Evolutionary conservation across 768 basidiomycete species (phyloP).

Genomic region (Tricholoma terreum): DNA sequence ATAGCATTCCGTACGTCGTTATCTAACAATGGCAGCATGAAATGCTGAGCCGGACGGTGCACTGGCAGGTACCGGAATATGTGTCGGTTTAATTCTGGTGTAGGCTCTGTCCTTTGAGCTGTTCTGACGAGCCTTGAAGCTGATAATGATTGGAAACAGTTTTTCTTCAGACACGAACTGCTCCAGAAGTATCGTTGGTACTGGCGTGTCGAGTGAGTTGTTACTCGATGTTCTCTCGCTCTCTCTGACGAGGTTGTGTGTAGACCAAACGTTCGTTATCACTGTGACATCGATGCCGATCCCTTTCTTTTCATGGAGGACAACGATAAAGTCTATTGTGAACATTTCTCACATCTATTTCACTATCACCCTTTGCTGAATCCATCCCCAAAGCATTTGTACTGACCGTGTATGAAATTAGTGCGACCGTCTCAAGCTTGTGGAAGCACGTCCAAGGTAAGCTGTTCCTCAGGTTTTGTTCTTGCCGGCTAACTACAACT

Average conservation of each 20-base stretch:
- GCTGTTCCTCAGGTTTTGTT: constrained; percentile 1
- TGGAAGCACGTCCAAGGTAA: constrained; percentile 70
- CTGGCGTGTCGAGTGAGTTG: constrained; percentile 54
- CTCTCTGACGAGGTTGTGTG: constrained; percentile 14
- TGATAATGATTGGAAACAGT: constrained; percentile 29
- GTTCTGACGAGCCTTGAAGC: constrained; percentile 31
- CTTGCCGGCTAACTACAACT: neutral
- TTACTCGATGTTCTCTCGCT: neutral
- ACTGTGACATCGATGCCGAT: constrained; percentile 65
- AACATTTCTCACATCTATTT: neutral
- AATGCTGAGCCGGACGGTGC: constrained; percentile 2
- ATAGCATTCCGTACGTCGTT: constrained; percentile 28
- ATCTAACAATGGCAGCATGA: neutral
- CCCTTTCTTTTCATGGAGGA: constrained; percentile 78
- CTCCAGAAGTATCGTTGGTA: constrained; percentile 73
- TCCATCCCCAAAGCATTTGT: constrained; percentile 53
- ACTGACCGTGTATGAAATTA: constrained; percentile 72
- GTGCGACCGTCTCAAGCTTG: constrained; percentile 73
- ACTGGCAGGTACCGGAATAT: constrained; percentile 63
- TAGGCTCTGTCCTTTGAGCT: constrained; percentile 25
- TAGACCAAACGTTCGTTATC: constrained; percentile 72
- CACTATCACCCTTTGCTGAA: neutral
- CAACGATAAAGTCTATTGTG: constrained; percentile 67
- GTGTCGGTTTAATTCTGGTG: constrained; percentile 74
- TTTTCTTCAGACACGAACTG: constrained; percentile 73